phyloP scores from a whole-genome alignment of 78 protist species.

The Dictyostelium firmibasis region DNA sequence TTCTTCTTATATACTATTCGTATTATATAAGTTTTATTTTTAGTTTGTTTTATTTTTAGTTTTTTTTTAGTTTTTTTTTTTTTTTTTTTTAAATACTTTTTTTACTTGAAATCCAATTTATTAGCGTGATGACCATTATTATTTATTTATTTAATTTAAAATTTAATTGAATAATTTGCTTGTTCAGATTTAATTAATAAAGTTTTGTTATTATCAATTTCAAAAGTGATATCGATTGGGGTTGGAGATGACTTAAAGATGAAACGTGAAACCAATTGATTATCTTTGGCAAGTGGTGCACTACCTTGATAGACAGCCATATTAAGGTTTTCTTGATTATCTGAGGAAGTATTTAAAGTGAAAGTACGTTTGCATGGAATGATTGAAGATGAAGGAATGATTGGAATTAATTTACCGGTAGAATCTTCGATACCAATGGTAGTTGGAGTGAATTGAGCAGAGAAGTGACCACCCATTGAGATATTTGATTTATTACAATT shows the following conservation, averaged over 20 bases:
- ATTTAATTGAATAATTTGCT: constrained; percentile 8
- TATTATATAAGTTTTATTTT: neutral
- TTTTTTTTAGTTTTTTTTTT: neutral
- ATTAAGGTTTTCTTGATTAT: neutral
- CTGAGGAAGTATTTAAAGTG: neutral
- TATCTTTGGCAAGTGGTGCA: neutral
- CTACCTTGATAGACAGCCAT: neutral
- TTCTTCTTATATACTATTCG: neutral
- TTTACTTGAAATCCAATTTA: neutral
- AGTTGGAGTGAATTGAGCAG: constrained; percentile 96
- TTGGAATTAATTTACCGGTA: constrained; percentile 97
- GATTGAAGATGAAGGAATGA: constrained; percentile 93
- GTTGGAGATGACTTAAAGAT: neutral
- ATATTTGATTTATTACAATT: constrained; percentile 61
- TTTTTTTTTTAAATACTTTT: neutral
- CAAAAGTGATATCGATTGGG: constrained; percentile 1
- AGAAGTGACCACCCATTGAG: constrained; percentile 35
- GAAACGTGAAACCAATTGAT: neutral
- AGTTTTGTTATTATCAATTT: neutral
- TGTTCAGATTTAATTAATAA: neutral
- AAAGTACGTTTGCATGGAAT: constrained; percentile 95
- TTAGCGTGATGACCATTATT: neutral
- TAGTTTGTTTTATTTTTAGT: neutral
- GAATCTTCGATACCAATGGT: constrained; percentile 99
- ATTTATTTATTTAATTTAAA: neutral